Evolutionary conservation across 1,139 yeast species (phyloP).

Genomic region (Lodderomyces jiufengensis): DNA sequence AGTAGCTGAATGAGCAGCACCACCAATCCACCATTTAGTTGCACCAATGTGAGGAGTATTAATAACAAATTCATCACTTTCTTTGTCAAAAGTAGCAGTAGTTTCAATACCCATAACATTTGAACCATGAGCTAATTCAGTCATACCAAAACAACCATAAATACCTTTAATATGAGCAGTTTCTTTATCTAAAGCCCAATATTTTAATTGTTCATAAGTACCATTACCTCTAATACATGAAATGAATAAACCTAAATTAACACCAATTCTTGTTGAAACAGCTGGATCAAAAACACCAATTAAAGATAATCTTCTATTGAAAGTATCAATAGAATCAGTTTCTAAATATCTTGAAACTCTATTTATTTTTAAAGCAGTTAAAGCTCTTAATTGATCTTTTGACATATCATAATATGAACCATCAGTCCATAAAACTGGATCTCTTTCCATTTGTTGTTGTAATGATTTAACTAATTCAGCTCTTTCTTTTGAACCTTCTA

Average conservation of each 20-base stretch:
- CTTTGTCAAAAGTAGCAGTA: conserved; percentile 42
- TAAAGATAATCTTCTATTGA: conserved; percentile 44
- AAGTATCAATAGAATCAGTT: conserved; percentile 32
- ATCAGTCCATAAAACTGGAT: conserved; percentile 36
- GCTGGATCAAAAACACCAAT: conserved; percentile 63
- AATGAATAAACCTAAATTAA: conserved; percentile 68
- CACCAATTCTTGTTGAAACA: conserved; percentile 49
- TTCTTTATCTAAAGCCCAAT: conserved; percentile 40
- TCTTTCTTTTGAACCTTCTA: conserved; percentile 37
- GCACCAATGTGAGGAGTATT: conserved; percentile 50
- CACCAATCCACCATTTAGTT: conserved; percentile 53
- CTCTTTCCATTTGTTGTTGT: conserved; percentile 41
- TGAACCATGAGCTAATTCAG: conserved; percentile 49
- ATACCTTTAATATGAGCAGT: conserved; percentile 34
- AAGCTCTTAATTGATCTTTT: conserved; percentile 35
- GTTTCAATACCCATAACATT: conserved; percentile 47
- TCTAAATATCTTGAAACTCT: conserved; percentile 40
- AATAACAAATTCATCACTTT: conserved; percentile 40
- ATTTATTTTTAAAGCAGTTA: conserved; percentile 34
- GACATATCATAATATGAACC: conserved; percentile 36
- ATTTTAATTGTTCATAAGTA: conserved; percentile 43
- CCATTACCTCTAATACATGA: conserved; percentile 73
- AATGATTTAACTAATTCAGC: conserved; percentile 27
- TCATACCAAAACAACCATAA: conserved; percentile 49
- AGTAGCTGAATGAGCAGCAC: conserved; percentile 50